These are phyloP conservation scores for Pythium periplocum DNA, from an alignment of 352 stramenopile species.

Conservation along the genomic window DNA sequence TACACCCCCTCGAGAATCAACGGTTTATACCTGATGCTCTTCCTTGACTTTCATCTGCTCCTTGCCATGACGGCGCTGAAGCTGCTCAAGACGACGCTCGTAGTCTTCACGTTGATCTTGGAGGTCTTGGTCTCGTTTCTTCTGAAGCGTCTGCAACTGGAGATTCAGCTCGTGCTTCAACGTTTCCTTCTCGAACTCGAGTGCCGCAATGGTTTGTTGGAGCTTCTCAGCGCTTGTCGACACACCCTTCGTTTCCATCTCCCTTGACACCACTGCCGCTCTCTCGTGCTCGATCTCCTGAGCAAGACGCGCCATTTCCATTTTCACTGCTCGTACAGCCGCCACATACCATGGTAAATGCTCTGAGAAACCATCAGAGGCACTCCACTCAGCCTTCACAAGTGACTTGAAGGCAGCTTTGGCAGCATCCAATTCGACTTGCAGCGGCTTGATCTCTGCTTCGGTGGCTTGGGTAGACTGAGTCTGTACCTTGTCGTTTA, in stretches of 20 bases:
- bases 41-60: constrained; percentile 49
- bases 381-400: constrained; percentile 13
- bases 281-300: constrained; percentile 22
- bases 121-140: constrained; percentile 49
- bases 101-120: constrained; percentile 41
- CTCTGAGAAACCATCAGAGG: constrained; percentile 23
- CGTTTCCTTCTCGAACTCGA: constrained; percentile 71
- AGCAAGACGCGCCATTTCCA: constrained; percentile 12
- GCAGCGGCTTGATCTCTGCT: constrained; percentile 21
- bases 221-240: constrained; percentile 9
- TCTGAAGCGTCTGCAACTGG: constrained; percentile 39
- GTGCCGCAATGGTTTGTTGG: constrained; percentile 43
- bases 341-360: constrained; percentile 61
- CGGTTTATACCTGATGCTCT: constrained; percentile 36
- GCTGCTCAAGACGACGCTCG: constrained; percentile 47
- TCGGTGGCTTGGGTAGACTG: constrained; percentile 15
- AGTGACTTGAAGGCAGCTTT: constrained; percentile 31
- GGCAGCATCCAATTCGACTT: constrained; percentile 41
- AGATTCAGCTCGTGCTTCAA: constrained; percentile 52
- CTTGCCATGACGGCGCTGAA: constrained; percentile 41
- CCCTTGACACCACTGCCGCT: constrained; percentile 23
- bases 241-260: constrained; percentile 4
- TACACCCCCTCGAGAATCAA: neutral
- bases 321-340: constrained; percentile 26
- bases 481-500: neutral